Conservation (phyloP, 148 eudicot genomes). For the Euryodendron excelsum region DNA sequence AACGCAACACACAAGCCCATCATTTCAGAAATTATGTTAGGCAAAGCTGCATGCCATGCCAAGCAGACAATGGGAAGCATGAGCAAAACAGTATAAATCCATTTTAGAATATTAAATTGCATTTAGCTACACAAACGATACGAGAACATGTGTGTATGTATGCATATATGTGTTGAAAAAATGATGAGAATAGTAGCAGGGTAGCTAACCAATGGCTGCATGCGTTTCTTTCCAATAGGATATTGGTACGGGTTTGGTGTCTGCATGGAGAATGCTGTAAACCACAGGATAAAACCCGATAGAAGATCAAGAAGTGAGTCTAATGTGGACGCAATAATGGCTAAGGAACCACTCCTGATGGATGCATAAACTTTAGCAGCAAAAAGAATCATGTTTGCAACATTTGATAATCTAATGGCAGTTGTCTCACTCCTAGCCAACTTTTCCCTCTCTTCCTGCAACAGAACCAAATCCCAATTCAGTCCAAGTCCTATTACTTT, state of each 20-base stretch:
- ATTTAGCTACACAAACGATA: neutral
- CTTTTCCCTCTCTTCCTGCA: conserved; percentile 66
- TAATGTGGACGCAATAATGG: conserved; percentile 76
- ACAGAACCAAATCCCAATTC: conserved; percentile 6
- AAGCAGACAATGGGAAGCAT: neutral
- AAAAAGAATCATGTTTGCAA: conserved; percentile 76
- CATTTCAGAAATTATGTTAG: neutral
- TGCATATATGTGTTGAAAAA: neutral
- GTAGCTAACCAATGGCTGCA: conserved; percentile 82
- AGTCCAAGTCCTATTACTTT: neutral
- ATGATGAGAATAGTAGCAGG: neutral
- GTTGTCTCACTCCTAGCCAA: conserved; percentile 69
- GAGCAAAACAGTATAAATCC: too few relatives aligned
- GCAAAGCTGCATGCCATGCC: neutral
- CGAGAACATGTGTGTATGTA: neutral
- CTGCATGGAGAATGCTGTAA: conserved; percentile 81
- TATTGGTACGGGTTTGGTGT: conserved; percentile 72
- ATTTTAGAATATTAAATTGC: neutral
- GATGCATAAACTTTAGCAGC: conserved; percentile 78
- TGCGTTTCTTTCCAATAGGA: conserved; percentile 84
- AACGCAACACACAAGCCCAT: neutral
- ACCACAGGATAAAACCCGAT: conserved; percentile 80
- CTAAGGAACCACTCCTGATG: conserved; percentile 64
- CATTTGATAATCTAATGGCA: conserved; percentile 71
- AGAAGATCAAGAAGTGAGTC: conserved; percentile 82